phyloP scores from a whole-genome alignment of 352 stramenopile species.

The Globisporangium uncinulatum region DNA sequence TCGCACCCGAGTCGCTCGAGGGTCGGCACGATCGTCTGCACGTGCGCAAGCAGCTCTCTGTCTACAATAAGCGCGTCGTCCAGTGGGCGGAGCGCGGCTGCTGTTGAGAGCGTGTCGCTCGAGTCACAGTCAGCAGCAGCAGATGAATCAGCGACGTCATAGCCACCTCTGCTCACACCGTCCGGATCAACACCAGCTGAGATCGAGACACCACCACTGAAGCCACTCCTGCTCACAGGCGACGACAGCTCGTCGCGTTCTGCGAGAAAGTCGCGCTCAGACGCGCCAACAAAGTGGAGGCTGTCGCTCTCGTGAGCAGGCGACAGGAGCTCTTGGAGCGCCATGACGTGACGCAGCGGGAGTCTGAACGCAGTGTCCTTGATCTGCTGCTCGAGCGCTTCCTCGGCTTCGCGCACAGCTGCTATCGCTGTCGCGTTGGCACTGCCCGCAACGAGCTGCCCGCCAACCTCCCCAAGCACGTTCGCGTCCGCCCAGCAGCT shows the following conservation, averaged over 20 bases:
- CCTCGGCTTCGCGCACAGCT: slow-evolving; percentile 1
- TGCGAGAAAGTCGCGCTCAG: slow-evolving; percentile 9
- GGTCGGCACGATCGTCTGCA: slow-evolving; percentile 17
- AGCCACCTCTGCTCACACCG: background rate
- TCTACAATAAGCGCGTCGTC: slow-evolving; percentile 7
- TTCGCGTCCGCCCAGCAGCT: slow-evolving; percentile 12
- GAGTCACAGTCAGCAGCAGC: no score
- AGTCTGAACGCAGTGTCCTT: slow-evolving; percentile 12
- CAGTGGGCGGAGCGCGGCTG: background rate
- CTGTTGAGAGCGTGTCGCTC: no score
- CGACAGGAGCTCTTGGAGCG: slow-evolving; percentile 13
- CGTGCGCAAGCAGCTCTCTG: slow-evolving; percentile 11
- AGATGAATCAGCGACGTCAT: background rate
- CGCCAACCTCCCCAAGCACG: slow-evolving; percentile 4
- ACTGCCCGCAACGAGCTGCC: background rate
- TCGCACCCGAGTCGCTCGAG: slow-evolving; percentile 16
- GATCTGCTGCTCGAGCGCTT: slow-evolving; percentile 8
- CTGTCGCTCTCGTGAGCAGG: slow-evolving; percentile 9
- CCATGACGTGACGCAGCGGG: slow-evolving; percentile 12
- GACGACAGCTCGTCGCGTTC: slow-evolving; percentile 8
- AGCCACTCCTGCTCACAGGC: background rate
- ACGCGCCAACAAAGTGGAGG: slow-evolving; percentile 13
- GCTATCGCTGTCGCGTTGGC: background rate
- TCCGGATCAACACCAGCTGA: background rate
- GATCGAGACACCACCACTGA: background rate